Conservation (phyloP, 2,329 filamentous ascomycete genomes). For the Cadophora gregata region DNA sequence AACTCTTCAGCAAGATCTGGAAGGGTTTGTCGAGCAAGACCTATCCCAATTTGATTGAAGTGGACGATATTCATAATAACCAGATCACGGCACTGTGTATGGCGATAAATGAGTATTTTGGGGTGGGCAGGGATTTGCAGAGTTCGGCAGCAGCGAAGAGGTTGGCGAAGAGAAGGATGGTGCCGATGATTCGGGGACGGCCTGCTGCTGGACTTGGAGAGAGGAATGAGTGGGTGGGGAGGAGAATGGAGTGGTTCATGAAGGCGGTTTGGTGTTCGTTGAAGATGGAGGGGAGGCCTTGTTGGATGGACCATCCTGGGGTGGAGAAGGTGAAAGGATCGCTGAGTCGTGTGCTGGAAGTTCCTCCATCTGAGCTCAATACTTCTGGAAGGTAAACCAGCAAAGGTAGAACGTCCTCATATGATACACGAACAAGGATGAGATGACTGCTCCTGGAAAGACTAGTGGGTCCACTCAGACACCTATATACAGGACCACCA, state of each 20-base stretch:
- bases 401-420: too few species aligned
- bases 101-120: constrained; percentile 28
- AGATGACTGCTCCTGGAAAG: too few species aligned
- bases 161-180: constrained; percentile 5
- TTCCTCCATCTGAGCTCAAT: neutral
- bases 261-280: constrained; percentile 4
- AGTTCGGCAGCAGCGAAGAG: neutral
- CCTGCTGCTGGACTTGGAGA: neutral
- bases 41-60: constrained; percentile 31
- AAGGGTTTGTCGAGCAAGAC: constrained; percentile 7
- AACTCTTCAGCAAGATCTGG: constrained; percentile 26
- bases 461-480: too few species aligned
- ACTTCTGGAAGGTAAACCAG: too few species aligned
- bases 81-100: constrained; percentile 28
- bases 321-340: neutral
- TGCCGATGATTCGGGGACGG: neutral
- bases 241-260: neutral
- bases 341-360: neutral
- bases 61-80: constrained; percentile 29
- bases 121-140: neutral
- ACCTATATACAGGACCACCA: too few species aligned
- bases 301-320: neutral
- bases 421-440: too few species aligned
- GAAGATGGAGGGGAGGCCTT: neutral
- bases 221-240: neutral